Percentiles rank a stretch among this genome's conserved stretches.
Evolutionary conservation across 345 rosid species (phyloP).

Genomic region (Sisymbrium altissimum): DNA sequence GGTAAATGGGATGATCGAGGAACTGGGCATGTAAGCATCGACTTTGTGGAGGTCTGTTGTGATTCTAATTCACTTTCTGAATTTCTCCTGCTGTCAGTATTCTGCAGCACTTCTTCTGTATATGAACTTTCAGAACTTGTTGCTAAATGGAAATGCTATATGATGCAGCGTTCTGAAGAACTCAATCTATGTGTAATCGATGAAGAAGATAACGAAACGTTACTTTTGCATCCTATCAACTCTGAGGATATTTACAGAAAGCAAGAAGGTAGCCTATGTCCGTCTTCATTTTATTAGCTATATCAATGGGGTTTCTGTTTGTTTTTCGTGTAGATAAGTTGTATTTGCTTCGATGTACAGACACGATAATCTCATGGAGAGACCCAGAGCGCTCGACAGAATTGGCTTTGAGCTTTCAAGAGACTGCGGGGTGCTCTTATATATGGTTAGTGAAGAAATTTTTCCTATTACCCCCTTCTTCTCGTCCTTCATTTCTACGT

Average conservation of each 20-base stretch:
- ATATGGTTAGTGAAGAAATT: slow-evolving; percentile 48
- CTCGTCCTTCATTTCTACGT: neutral
- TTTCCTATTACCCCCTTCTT: neutral
- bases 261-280: slow-evolving; percentile 79
- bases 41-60: slow-evolving; percentile 77
- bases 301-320: neutral
- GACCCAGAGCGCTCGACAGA: slow-evolving; percentile 87
- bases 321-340: slow-evolving; percentile 7
- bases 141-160: slow-evolving; percentile 18
- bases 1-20: slow-evolving; percentile 99
- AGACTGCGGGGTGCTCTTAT: slow-evolving; percentile 86
- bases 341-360: slow-evolving; percentile 41
- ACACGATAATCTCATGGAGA: slow-evolving; percentile 97
- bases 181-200: slow-evolving; percentile 75
- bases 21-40: slow-evolving; percentile 91
- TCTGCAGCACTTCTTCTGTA: neutral
- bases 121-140: neutral
- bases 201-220: slow-evolving; percentile 88
- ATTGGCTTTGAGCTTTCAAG: slow-evolving; percentile 97
- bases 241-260: slow-evolving; percentile 91
- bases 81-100: slow-evolving; percentile 15
- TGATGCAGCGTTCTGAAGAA: slow-evolving; percentile 84
- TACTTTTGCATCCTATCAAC: slow-evolving; percentile 83
- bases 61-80: slow-evolving; percentile 24
- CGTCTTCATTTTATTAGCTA: neutral